Evolutionary conservation across 441 rosid species (phyloP), one percentile per base, ranked within the genome.

Genomic region (Breynia disticha): DNA sequence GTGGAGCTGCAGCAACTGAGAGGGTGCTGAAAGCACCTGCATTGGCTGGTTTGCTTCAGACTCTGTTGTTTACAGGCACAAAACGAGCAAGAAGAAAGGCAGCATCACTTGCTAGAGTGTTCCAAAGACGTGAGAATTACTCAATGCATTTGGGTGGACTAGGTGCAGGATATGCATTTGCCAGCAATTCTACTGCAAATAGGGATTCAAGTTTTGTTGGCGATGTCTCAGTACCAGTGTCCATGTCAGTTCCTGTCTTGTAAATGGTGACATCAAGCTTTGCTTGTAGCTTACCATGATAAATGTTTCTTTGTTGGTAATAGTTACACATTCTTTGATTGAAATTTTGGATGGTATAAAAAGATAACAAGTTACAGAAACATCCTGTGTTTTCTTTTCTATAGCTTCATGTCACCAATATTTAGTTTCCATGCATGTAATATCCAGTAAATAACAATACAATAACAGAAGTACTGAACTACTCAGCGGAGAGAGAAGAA

Each of bases 41-140:
- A n/a, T 74, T 93, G 66, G 85, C 71, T 0, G 83, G 97, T 39
- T 67, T 93, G 75, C 82, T 93, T 11, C 95, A 82, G 50, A 66
- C 78, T 11, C 76, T 91, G 19, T 67, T 91, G 56, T 88, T 88
- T 62, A 88, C 94, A 0, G 95, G 98, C 46, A 86, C 98, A 37
- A 91, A 86, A 64, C 68, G 98, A 10, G 98, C 98, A 0, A 80
- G 95, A 69, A 72, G 98, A 56, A 93, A 93, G 65, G 95, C 97
- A 0, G 93, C 93, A 47, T 88, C 98, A 9, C 95, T 88, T 57
- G 97, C 88, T 20, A 72, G 95, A 54, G 95, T 84, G 63, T 86
- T 82, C 24, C 95, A 86, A 63, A 84, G 95, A 63, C 57, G 86
- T 16, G 95, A 82, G 69, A 73, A 82, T 24, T 68, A 81, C 1